Evolutionary conservation across 2,329 filamentous ascomycete genomes (phyloP), one percentile per base, ranked within the genome.

Genomic region (Scytalidium lignicola): DNA sequence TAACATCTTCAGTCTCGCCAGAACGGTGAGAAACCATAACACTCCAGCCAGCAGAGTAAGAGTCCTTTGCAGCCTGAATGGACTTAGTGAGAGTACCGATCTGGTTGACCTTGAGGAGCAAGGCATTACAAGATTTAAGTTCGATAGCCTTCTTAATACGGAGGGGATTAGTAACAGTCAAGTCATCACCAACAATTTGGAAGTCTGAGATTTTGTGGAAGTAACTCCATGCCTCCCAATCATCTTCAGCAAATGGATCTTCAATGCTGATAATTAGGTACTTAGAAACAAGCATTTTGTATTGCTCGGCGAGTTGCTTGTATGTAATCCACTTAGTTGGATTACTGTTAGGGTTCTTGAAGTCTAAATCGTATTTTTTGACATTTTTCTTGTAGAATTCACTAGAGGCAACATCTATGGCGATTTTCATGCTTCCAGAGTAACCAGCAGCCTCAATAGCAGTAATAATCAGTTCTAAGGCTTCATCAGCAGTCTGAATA

Each of bases 81-180:
- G 93, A 96, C 82, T 99, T 93, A 63, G 90, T 95, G 67, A 99
- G 85, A 62, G 93, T 96, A 76, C 93, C 93, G 65, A 99, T 99
- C 82, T 99, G 93, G 88, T 99, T 99, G 74, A 99, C 91, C 87
- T 99, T 99, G 70, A 99, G 89, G 56, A 99, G 83, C 53, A 99
- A 87, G 59, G 91, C 88, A 70, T 99, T 97, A 85, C 91, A 93
- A 65, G 93, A 89, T 88, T 99, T 99, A 67, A 93, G 86, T 73
- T 97, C 91, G 63, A 97, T 96, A 67, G 93, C 93, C 83, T 95
- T 95, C 89, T 97, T 96, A 83, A 99, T 99, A 74, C 93, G 92
- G 65, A 88, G 76, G 57, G 93, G 93, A 85, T 99, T 99, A 74
- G 93, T 99, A 74, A 99, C 93, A 61, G 93, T 97, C 82, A 99